Evolutionary conservation across 495 filamentous ascomycete species (phyloP), one percentile per base, ranked within the genome.

Genomic region (Xylaria cubensis): DNA sequence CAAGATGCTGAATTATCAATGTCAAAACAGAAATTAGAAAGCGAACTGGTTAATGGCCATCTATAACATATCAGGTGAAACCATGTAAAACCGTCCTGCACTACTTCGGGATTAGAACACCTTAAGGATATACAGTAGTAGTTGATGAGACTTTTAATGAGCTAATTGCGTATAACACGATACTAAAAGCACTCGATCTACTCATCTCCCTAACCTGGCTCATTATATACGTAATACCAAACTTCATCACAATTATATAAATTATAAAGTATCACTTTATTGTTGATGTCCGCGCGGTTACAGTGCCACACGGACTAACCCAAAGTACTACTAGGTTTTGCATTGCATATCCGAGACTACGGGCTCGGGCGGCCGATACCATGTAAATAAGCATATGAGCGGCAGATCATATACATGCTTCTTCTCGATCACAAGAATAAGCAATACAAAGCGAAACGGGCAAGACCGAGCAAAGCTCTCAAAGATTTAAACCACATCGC

Each of bases 1-100:
- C 65, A 68, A 10, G 65, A 56, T 50, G 19, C 21, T 29, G n/a
- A 56, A 68, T 56, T 61, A 39, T 39, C 34, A 61, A 36, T 12
- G 9, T 42, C 46, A 42, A 42, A 29, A 32, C 34, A 58, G 44
- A 67, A 58, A 29, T 21, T 51, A 58, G 36, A 8, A 58, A 44
- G 13, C 63, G 42, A 50, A 24, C 32, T 65, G 17, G 19, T 24
- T 41, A 26, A 42, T 63, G 61, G 44, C n/a, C 21, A 17, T 32
- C 26, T 56, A 1, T 26, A 42, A 2, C 32, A 1, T 41, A 29
- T 6, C 17, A 39, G 41, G 46, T 21, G 64, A 67, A 67, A 34
- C 0, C 19, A 21, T 50, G 17, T 34, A 65, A 21, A 65, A 15
- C 6, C 61, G 44, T 64, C 2, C 12, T 17, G 9, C 29, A 26